Conservation (phyloP, 1,284 basidiomycete genomes). For the Heterobasidion irregulare region DNA sequence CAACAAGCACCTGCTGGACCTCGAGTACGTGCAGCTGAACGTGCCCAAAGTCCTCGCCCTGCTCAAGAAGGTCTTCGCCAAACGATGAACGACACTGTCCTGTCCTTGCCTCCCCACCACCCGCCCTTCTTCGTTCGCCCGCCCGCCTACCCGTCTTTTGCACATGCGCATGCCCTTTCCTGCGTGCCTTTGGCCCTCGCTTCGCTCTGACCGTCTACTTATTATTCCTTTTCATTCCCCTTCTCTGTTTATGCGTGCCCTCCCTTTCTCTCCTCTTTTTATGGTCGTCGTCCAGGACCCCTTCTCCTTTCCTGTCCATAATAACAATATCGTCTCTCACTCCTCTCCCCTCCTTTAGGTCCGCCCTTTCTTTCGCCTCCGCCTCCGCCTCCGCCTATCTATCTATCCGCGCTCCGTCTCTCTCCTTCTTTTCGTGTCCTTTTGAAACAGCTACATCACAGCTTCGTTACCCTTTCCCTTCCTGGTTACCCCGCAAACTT, state of each 20-base stretch:
- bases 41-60: slow-evolving; percentile 91
- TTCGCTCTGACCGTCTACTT: not conserved
- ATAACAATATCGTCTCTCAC: not conserved
- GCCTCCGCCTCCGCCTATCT: not conserved
- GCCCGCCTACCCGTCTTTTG: not conserved
- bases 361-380: not conserved
- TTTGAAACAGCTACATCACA: no score
- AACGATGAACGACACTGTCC: slow-evolving; percentile 45
- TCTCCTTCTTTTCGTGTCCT: not conserved
- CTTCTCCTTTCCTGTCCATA: not conserved
- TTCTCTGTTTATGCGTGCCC: not conserved
- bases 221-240: not conserved
- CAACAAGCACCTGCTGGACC: slow-evolving; percentile 89
- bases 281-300: not conserved
- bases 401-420: not conserved
- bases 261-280: not conserved
- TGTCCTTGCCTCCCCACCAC: not conserved
- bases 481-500: not conserved
- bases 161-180: not conserved
- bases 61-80: slow-evolving; percentile 86
- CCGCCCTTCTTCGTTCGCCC: slow-evolving; percentile 5
- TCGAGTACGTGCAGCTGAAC: slow-evolving; percentile 97
- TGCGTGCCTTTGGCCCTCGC: not conserved
- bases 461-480: not conserved
- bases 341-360: not conserved